Evolutionary conservation across 2,329 filamentous ascomycete genomes (phyloP).

Genomic region (Fusarium bactridioides): DNA sequence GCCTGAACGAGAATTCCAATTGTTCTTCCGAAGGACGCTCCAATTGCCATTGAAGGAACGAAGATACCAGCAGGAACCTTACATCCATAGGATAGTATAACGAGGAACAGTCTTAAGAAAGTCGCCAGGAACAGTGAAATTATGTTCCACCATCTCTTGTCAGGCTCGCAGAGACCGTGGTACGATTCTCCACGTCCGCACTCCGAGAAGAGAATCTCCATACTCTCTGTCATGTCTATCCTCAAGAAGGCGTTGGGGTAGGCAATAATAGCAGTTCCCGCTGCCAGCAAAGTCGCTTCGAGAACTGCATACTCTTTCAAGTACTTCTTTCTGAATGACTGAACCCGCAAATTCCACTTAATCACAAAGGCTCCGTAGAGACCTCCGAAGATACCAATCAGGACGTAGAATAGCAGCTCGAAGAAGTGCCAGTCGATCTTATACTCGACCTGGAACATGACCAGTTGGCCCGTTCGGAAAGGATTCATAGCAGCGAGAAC

Average conservation of each 20-base stretch:
- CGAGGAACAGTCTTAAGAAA: conserved; percentile 79
- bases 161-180: conserved; percentile 82
- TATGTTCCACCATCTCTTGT: conserved; percentile 81
- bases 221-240: conserved; percentile 99
- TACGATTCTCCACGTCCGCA: conserved; percentile 91
- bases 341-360: conserved; percentile 92
- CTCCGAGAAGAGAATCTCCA: conserved; percentile 96
- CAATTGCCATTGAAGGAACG: conserved; percentile 96
- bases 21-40: conserved; percentile 90
- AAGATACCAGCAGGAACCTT: conserved; percentile 99
- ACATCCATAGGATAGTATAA: conserved; percentile 96
- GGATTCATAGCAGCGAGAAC: conserved; percentile 96
- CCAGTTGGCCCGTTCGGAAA: conserved; percentile 93
- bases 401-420: conserved; percentile 89
- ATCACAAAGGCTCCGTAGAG: conserved; percentile 97
- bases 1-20: conserved; percentile 95
- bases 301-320: conserved; percentile 83
- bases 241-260: conserved; percentile 95
- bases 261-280: conserved; percentile 87
- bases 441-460: conserved; percentile 99
- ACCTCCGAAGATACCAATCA: conserved; percentile 92
- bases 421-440: conserved; percentile 99
- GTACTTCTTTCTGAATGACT: conserved; percentile 94
- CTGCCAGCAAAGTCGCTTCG: conserved; percentile 85
- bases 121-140: conserved; percentile 82